Evolutionary conservation across 1,284 basidiomycete species (phyloP).

Genomic region (Fistulinella cinereoalba): DNA sequence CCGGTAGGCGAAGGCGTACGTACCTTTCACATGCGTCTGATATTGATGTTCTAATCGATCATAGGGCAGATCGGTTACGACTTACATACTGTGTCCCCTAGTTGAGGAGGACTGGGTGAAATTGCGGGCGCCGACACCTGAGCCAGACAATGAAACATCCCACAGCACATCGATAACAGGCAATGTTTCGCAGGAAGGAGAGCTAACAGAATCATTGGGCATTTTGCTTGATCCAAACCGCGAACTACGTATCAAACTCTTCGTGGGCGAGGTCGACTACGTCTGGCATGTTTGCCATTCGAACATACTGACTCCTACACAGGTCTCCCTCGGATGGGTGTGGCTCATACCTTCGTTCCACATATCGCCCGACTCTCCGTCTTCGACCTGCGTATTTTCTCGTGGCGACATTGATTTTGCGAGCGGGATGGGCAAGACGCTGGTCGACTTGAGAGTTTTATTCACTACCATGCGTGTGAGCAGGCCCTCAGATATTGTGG

Average conservation of each 20-base stretch:
- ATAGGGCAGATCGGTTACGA: conserved; percentile 42
- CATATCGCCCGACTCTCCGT: conserved; percentile 39
- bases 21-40: background rate
- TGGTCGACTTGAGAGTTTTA: conserved; percentile 62
- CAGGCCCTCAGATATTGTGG: conserved; percentile 1
- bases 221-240: conserved; percentile 65
- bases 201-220: conserved; percentile 30
- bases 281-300: background rate
- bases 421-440: conserved; percentile 61
- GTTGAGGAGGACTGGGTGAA: conserved; percentile 40
- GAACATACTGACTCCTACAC: conserved; percentile 6
- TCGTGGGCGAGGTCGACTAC: conserved; percentile 60
- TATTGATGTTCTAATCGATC: conserved; percentile 1
- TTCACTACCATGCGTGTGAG: conserved; percentile 38
- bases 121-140: conserved; percentile 37
- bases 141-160: conserved; percentile 15
- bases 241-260: conserved; percentile 77
- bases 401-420: conserved; percentile 74
- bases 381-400: conserved; percentile 39
- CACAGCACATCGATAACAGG: conserved; percentile 1
- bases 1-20: conserved; percentile 19
- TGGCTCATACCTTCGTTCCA: conserved; percentile 86
- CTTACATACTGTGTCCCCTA: conserved; percentile 42
- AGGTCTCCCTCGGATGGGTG: conserved; percentile 78
- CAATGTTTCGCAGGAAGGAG: conserved; percentile 4